Percentiles rank a stretch among this genome's conserved stretches.
Conservation (phyloP, 371 early-diverging fungal species). For the Circinella minor region DNA sequence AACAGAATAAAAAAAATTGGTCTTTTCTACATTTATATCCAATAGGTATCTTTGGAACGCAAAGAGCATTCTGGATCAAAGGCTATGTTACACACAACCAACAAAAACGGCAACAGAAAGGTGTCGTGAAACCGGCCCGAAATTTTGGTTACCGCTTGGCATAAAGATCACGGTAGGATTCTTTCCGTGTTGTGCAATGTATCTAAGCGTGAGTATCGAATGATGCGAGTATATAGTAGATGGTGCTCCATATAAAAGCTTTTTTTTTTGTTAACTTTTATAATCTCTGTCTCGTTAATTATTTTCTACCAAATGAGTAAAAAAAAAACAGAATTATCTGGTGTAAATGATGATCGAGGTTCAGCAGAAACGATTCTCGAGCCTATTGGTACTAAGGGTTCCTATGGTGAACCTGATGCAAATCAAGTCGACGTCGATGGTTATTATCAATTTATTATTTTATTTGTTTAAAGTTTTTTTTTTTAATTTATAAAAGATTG, state of each 20-base stretch:
- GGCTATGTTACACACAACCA: not conserved
- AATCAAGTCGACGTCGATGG: conserved; percentile 53
- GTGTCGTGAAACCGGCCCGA: not conserved
- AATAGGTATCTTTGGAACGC: not conserved
- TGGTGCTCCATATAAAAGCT: not conserved
- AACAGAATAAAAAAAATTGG: not conserved
- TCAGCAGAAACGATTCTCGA: conserved; percentile 21
- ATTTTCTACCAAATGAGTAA: conserved; percentile 1
- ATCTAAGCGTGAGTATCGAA: too few relatives aligned
- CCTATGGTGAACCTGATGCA: conserved; percentile 47
- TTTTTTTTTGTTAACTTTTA: not conserved
- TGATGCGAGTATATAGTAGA: not conserved
- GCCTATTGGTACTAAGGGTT: conserved; percentile 18
- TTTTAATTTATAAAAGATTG: too few relatives aligned
- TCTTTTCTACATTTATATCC: not conserved
- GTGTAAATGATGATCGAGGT: not conserved
- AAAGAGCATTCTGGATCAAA: not conserved
- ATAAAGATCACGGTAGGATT: not conserved
- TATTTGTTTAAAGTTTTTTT: not conserved
- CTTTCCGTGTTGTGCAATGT: not conserved
- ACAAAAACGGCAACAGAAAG: not conserved
- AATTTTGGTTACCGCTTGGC: not conserved
- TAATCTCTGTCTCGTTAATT: not conserved
- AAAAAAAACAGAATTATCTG: conserved; percentile 6
- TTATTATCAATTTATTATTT: not conserved